These are phyloP conservation scores for Globisporangium nodosum DNA, from an alignment of 352 stramenopile genomes.

Conservation along the genomic window DNA sequence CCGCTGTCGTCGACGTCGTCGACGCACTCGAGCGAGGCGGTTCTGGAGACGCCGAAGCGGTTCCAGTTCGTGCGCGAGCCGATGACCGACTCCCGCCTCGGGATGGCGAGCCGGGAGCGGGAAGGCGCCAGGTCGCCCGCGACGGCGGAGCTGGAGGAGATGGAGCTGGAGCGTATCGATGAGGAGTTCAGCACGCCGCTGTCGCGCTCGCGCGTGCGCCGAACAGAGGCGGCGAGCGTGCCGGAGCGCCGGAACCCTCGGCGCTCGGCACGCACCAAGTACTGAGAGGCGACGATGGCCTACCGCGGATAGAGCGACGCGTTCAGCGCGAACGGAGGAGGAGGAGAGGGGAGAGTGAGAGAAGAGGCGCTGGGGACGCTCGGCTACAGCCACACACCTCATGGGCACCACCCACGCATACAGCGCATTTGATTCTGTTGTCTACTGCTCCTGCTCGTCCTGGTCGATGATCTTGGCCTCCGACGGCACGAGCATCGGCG, in stretches of 20 bases:
- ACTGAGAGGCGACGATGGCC: constrained; percentile 19
- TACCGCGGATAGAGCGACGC: background rate
- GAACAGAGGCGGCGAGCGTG: constrained; percentile 53
- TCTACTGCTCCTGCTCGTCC: constrained; percentile 1
- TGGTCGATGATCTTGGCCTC: constrained; percentile 63
- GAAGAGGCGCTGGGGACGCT: no score
- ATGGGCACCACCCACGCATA: no score
- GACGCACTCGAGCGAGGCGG: constrained; percentile 17
- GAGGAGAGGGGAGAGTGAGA: background rate
- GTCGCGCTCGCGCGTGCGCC: constrained; percentile 34
- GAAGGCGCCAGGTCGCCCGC: constrained; percentile 39
- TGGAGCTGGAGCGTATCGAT: constrained; percentile 77
- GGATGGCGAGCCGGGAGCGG: constrained; percentile 15
- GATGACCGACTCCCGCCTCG: constrained; percentile 52
- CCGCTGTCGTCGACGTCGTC: constrained; percentile 24
- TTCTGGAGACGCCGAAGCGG: constrained; percentile 58
- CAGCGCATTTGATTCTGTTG: no score
- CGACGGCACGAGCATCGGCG: constrained; percentile 66
- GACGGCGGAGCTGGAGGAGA: constrained; percentile 55
- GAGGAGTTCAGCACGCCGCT: constrained; percentile 80
- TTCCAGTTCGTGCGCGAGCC: constrained; percentile 77
- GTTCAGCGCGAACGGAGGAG: background rate
- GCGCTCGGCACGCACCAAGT: constrained; percentile 57
- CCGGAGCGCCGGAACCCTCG: constrained; percentile 72
- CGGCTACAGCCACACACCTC: no score